Evolutionary conservation across 2,329 filamentous ascomycete genomes (phyloP).

Genomic region (Graphilbum ipis-grandicollis): DNA sequence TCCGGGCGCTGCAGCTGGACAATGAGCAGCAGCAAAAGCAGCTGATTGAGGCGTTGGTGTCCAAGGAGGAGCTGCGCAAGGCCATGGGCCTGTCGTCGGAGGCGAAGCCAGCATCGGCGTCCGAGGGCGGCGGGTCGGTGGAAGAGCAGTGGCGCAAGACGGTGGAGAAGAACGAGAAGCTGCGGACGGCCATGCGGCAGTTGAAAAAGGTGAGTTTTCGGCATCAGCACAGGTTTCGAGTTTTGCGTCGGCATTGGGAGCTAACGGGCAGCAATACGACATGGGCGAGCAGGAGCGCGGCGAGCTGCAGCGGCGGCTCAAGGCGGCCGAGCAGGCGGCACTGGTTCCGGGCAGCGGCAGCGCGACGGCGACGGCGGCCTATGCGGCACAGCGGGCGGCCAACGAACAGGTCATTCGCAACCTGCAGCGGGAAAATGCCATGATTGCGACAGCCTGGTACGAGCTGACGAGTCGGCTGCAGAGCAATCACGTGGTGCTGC

Average conservation of each 20-base stretch:
- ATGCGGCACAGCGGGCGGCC: slow-evolving; percentile 21
- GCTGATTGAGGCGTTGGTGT: slow-evolving; percentile 39
- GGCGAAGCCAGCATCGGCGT: slow-evolving; percentile 12
- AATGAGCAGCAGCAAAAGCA: slow-evolving; percentile 40
- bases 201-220: slow-evolving; percentile 37
- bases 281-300: slow-evolving; percentile 37
- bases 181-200: slow-evolving; percentile 34
- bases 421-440: slow-evolving; percentile 58
- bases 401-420: slow-evolving; percentile 43
- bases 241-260: too few species aligned
- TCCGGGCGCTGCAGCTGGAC: slow-evolving; percentile 30
- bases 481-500: slow-evolving; percentile 66
- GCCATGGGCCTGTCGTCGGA: slow-evolving; percentile 8
- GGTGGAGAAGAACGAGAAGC: slow-evolving; percentile 38
- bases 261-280: slow-evolving; percentile 32
- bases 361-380: background rate
- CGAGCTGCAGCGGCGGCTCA: slow-evolving; percentile 36
- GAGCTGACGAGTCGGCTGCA: slow-evolving; percentile 63
- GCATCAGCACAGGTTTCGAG: too few species aligned
- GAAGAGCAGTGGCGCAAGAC: slow-evolving; percentile 22
- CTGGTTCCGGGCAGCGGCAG: too few species aligned
- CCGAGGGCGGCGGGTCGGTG: slow-evolving; percentile 6
- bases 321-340: slow-evolving; percentile 22
- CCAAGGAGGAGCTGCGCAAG: slow-evolving; percentile 42
- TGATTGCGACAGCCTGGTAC: slow-evolving; percentile 77